Conservation (phyloP, 495 filamentous ascomycete genomes). For the Venustampulla echinocandica region DNA sequence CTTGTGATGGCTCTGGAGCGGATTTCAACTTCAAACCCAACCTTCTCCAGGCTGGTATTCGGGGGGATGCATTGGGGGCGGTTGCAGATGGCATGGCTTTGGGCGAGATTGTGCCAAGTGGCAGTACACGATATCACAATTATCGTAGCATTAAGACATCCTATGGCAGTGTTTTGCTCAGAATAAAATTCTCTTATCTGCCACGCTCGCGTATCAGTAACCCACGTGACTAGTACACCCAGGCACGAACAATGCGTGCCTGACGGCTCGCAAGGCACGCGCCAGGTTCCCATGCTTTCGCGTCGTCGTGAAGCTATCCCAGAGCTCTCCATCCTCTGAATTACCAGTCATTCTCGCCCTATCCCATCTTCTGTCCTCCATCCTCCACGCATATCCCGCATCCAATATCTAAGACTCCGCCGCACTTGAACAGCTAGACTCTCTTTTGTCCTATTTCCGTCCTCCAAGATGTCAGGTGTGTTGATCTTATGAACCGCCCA, state of each 20-base stretch:
- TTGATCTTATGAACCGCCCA: conserved; percentile 11
- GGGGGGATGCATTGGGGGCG: conserved; percentile 24
- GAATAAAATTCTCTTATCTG: background rate
- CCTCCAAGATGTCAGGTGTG: conserved; percentile 32
- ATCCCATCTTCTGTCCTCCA: background rate
- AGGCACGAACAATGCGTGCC: no score
- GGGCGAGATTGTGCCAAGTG: background rate
- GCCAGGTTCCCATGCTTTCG: background rate
- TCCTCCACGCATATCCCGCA: background rate
- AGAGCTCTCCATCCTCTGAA: background rate
- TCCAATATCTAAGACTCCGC: no score
- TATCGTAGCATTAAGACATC: background rate
- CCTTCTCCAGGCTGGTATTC: conserved; percentile 68
- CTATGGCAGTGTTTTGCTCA: background rate
- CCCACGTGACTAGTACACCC: background rate
- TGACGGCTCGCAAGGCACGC: conserved; percentile 1
- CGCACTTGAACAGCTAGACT: background rate
- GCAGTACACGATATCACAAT: background rate
- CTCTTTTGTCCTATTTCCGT: conserved; percentile 3
- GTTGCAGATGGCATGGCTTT: conserved; percentile 18
- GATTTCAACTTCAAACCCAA: conserved; percentile 68
- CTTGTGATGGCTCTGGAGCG: conserved; percentile 30
- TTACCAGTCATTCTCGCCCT: background rate
- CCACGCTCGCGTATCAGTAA: background rate
- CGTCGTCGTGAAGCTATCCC: background rate